Conservation (phyloP, 306 rosid genomes). For the Sesbania bispinosa region DNA sequence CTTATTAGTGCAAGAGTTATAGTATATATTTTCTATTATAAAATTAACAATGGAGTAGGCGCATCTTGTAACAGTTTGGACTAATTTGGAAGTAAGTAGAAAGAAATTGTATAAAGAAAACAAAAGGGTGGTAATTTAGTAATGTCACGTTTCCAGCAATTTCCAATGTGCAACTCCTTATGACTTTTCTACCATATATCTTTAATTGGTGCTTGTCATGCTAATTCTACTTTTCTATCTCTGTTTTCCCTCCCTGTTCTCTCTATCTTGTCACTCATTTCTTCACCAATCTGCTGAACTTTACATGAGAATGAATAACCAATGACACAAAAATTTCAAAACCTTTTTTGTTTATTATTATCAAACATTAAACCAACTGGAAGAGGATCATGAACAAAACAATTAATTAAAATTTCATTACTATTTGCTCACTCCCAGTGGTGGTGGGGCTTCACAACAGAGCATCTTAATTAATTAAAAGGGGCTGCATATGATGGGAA, state of each 20-base stretch:
- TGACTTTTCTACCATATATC: constrained; percentile 1
- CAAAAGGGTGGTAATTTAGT: background rate
- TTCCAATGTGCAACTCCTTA: background rate
- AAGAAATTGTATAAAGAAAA: background rate
- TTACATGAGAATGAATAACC: background rate
- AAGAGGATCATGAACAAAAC: background rate
- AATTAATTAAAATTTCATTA: background rate
- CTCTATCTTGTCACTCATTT: background rate
- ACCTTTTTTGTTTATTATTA: too few species aligned
- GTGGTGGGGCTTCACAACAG: constrained; percentile 8
- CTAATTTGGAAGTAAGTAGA: background rate
- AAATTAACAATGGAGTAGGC: background rate
- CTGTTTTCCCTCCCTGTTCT: background rate
- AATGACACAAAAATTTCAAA: background rate
- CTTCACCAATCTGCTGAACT: background rate
- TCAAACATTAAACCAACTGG: background rate
- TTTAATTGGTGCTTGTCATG: background rate
- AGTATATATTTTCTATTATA: background rate
- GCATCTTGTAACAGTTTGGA: background rate
- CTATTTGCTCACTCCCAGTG: background rate
- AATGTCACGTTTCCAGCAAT: background rate
- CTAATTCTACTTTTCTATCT: background rate
- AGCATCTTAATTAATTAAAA: too few species aligned
- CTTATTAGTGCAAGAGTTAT: background rate
- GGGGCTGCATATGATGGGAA: background rate